These are phyloP conservation scores for Schizonepeta tenuifolia DNA, from an alignment of 257 asterid species.

Conservation along the genomic window DNA sequence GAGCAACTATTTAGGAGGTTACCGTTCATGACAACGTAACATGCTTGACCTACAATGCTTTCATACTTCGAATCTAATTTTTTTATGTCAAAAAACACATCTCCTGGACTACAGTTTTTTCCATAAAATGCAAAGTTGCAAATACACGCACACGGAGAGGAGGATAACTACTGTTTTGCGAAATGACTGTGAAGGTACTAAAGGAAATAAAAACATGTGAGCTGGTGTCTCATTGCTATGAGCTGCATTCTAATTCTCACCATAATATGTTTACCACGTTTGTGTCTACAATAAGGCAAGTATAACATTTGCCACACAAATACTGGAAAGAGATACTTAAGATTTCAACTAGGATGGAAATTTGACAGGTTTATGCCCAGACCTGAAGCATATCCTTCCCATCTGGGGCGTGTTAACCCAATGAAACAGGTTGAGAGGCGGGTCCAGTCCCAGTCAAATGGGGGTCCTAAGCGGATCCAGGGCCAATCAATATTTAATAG, in stretches of 20 bases:
- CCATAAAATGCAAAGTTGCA: not conserved
- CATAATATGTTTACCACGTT: not conserved
- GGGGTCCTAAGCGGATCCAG: not conserved
- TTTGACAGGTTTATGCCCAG: not conserved
- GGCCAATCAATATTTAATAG: not conserved
- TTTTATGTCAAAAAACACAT: not conserved
- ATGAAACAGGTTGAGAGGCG: not conserved
- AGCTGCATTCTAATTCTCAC: not conserved
- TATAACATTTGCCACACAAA: not conserved
- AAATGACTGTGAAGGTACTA: not conserved
- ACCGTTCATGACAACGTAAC: not conserved
- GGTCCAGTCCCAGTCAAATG: not conserved
- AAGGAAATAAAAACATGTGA: not conserved
- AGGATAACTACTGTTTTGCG: not conserved
- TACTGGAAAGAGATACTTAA: no score
- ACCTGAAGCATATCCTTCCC: not conserved
- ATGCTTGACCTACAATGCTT: no score
- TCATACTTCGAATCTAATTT: not conserved
- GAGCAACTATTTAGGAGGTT: not conserved
- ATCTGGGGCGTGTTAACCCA: not conserved
- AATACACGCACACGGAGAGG: not conserved
- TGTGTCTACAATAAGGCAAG: not conserved
- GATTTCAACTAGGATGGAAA: conserved; percentile 1
- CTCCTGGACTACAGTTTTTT: not conserved
- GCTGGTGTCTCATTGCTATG: not conserved